Base-by-base conservation (phyloP, 1,139 yeast genomes). In the Yamadazyma diospyri region DNA sequence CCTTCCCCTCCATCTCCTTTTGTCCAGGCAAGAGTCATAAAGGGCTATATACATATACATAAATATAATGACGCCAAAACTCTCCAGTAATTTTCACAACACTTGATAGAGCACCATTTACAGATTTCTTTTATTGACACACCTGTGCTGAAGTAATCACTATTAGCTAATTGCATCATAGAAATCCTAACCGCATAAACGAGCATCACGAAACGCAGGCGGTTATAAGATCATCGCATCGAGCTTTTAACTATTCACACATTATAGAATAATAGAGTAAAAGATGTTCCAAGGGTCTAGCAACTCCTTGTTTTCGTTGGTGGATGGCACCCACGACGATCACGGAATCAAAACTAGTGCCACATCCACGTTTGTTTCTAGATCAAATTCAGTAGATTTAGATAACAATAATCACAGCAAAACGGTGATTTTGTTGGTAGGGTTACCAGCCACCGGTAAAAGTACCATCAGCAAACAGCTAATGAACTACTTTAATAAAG, bases 361-460 rank as follows among this genome's bases (percentile, higher is more conserved):
- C 16, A 31, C 37, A 6, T 34, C 39, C 8, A 28, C 35, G 3
- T 12, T 10, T 2, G 30, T 34, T 4, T 21, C 37, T 2, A 34
- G 37, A 16, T 15, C 32, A 14, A 30, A 28, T 21, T 36, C 39
- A 13, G 24, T 30, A 14, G 20, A 25, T 19, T 14, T 30, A 3
- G 27, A 32, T 10, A 5, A 27, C 7, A 4, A 15, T 12, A 30
- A 27, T 17, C 25, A 27, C 12, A 30, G 32, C 16, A 56, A 49
- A 36, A 53, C 64, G 13, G 39, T 45, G 3, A 40, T 45, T 2
- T 16, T 81, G 35, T 52, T 81, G 29, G 80, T 80, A 9, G 89
- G 88, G 0, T 59, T 81, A 29, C 88, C 89, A 0, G 88, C 88
- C 1, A 65, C 76, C 16, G 89, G 88, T 3, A 81, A 81, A 55